A percentile compares a stretch with the other conserved stretches of the same genome.
Conservation (phyloP, 179 eudicot species). For the Camellia oleifera region DNA sequence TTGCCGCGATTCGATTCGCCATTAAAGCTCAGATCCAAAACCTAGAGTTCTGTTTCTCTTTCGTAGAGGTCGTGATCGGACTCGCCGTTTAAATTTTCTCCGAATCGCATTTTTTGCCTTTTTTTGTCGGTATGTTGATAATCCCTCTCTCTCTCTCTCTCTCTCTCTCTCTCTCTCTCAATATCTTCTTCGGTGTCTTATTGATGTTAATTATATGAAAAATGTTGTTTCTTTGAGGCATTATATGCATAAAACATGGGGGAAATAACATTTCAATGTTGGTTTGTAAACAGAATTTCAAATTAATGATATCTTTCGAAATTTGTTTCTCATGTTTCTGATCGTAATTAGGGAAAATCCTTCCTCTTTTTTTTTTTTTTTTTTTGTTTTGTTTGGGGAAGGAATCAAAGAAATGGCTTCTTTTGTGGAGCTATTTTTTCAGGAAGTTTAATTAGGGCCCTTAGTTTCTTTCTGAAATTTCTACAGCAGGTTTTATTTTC, state of each 20-base stretch:
- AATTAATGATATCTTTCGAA: background rate
- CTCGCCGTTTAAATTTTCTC: background rate
- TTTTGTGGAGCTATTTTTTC: background rate
- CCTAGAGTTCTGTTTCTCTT: background rate
- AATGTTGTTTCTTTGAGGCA: background rate
- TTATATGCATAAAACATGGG: background rate
- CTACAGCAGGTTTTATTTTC: background rate
- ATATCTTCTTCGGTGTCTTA: background rate
- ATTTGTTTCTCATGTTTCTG: background rate
- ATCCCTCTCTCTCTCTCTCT: background rate
- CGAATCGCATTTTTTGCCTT: background rate
- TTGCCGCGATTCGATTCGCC: background rate
- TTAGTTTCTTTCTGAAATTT: background rate
- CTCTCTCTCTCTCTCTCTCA: background rate
- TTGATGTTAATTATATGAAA: background rate
- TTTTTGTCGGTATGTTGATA: slow-evolving; percentile 1
- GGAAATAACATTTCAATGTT: too few species aligned
- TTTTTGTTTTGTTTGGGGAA: background rate
- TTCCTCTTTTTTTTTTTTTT: background rate
- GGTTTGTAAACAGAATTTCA: too few species aligned
- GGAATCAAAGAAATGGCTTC: background rate
- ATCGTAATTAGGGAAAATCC: background rate
- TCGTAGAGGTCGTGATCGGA: background rate
- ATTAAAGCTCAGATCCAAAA: background rate
- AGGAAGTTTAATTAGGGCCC: background rate